Percentiles rank a stretch among this genome's conserved stretches.
Conservation (phyloP, 192 early-diverging fungal genomes). For the Coemansia sp. region DNA sequence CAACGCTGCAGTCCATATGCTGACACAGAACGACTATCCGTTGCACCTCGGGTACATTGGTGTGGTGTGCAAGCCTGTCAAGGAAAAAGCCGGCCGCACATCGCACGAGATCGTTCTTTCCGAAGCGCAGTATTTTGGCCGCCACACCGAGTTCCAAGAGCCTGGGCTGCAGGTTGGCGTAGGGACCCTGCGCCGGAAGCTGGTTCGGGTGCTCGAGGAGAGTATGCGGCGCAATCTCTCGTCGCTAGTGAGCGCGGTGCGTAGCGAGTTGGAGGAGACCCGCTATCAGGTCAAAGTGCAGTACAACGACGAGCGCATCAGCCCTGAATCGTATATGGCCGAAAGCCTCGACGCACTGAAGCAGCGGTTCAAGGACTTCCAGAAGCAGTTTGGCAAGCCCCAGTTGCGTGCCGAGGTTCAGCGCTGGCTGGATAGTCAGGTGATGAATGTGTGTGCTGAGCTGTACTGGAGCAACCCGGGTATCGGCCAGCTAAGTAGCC, state of each 20-base stretch:
- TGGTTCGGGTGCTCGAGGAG: constrained; percentile 89
- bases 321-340: constrained; percentile 93
- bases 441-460: constrained; percentile 88
- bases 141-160: constrained; percentile 56
- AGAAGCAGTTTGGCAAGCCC: constrained; percentile 86
- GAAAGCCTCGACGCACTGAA: constrained; percentile 93
- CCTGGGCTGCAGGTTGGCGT: constrained; percentile 75
- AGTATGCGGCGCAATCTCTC: constrained; percentile 85
- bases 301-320: constrained; percentile 94
- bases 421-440: constrained; percentile 84
- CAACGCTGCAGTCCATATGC: constrained; percentile 69
- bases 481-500: constrained; percentile 65
- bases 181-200: constrained; percentile 75
- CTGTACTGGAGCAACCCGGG: constrained; percentile 87
- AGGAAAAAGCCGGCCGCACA: constrained; percentile 25
- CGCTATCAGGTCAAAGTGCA: constrained; percentile 98
- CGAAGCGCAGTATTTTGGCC: constrained; percentile 62
- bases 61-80: constrained; percentile 79
- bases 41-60: constrained; percentile 94
- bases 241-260: constrained; percentile 88
- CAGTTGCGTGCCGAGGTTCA: constrained; percentile 91
- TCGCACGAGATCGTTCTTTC: constrained; percentile 42
- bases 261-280: constrained; percentile 90
- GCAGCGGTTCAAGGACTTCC: constrained; percentile 93
- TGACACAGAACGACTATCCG: constrained; percentile 91